A percentile compares a stretch with the other conserved stretches of the same genome.
phyloP scores from a whole-genome alignment of 2,329 filamentous ascomycete species.

The Aureobasidium pullulans region DNA sequence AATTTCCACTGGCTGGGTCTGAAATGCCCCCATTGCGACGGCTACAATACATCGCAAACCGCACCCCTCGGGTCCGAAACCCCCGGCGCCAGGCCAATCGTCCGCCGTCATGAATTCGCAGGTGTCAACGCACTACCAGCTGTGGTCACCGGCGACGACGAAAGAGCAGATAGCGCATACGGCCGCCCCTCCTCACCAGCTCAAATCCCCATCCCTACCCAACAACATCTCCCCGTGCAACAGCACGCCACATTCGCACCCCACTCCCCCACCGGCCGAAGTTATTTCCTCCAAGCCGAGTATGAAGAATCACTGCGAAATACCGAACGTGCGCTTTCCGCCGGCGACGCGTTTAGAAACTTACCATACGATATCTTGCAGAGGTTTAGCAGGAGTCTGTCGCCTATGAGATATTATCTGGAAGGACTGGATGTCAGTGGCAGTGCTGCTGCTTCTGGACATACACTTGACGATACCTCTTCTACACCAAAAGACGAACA shows the following conservation, averaged over 20 bases:
- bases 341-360: slow-evolving; percentile 21
- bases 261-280: slow-evolving; percentile 17
- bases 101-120: slow-evolving; percentile 28
- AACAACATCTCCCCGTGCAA: background rate
- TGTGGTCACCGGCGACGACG: slow-evolving; percentile 9
- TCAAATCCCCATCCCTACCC: background rate
- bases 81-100: slow-evolving; percentile 15
- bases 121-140: slow-evolving; percentile 25
- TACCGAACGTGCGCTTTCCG: slow-evolving; percentile 8
- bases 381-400: slow-evolving; percentile 36
- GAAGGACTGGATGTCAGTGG: slow-evolving; percentile 16
- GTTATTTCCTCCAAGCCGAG: slow-evolving; percentile 25
- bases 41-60: slow-evolving; percentile 46
- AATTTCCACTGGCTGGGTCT: slow-evolving; percentile 91
- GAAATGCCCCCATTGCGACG: slow-evolving; percentile 63
- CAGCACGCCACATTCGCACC: background rate
- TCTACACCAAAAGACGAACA: background rate
- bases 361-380: slow-evolving; percentile 41
- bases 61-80: slow-evolving; percentile 34
- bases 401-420: slow-evolving; percentile 40
- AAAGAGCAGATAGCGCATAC: slow-evolving; percentile 17
- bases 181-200: slow-evolving; percentile 3
- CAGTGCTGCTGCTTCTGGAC: background rate
- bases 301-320: slow-evolving; percentile 14
- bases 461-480: background rate